A percentile compares a stretch with the other conserved stretches of the same genome.
These are phyloP conservation scores for Phytopythium chamaehyphon DNA, from an alignment of 352 stramenopile genomes.

Conservation along the genomic window DNA sequence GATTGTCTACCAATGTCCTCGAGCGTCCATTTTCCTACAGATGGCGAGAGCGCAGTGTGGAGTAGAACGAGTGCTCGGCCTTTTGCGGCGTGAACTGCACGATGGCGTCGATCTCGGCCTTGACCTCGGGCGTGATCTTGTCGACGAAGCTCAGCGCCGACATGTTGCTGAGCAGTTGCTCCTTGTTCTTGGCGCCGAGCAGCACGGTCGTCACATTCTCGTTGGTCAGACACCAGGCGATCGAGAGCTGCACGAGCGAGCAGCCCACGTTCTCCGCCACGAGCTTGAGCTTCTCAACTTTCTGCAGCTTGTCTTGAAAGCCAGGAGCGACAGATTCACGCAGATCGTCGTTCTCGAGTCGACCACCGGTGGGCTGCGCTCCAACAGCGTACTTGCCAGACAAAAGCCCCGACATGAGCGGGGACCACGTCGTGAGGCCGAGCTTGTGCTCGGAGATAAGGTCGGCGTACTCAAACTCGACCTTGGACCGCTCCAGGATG, in stretches of 20 bases:
- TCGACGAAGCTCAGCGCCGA: constrained; percentile 26
- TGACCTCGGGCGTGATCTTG: constrained; percentile 52
- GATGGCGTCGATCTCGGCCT: constrained; percentile 47
- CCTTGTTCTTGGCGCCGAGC: constrained; percentile 35
- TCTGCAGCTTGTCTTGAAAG: constrained; percentile 19
- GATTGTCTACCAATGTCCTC: no score
- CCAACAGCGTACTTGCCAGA: constrained; percentile 46
- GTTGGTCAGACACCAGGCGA: constrained; percentile 56
- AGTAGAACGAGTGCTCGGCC: constrained; percentile 10
- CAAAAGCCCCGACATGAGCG: constrained; percentile 36
- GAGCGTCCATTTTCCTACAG: no score
- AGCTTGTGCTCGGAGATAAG: constrained; percentile 56
- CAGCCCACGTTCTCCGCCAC: constrained; percentile 39
- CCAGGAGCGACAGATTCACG: constrained; percentile 25
- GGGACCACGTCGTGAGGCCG: constrained; percentile 46
- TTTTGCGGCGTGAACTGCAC: constrained; percentile 25
- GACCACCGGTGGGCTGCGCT: constrained; percentile 16
- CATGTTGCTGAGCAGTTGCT: constrained; percentile 47
- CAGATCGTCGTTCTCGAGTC: constrained; percentile 19
- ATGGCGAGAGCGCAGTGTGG: no score
- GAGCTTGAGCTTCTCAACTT: constrained; percentile 27
- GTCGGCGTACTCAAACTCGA: constrained; percentile 50
- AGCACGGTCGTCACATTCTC: constrained; percentile 45
- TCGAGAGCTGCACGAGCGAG: constrained; percentile 41
- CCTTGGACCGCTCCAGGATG: constrained; percentile 53